phyloP scores from a whole-genome alignment of 2,329 filamentous ascomycete species.

The Diaporthe caulivora region DNA sequence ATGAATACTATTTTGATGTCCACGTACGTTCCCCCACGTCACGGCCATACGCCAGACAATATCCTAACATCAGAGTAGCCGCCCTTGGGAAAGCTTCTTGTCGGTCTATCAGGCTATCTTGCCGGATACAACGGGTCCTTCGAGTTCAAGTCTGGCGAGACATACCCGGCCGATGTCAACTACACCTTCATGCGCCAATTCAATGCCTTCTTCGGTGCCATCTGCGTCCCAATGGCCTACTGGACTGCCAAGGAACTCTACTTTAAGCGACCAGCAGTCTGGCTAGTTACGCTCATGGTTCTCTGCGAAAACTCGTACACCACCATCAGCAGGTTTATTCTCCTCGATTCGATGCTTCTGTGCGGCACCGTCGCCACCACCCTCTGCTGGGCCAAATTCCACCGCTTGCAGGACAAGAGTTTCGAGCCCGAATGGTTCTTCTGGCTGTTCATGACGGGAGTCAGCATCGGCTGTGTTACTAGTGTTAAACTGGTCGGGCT shows the following conservation, averaged over 20 bases:
- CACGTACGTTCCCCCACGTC: constrained; percentile 47
- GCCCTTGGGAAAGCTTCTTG: constrained; percentile 97
- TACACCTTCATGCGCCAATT: constrained; percentile 99
- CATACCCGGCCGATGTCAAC: constrained; percentile 92
- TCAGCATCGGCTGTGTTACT: constrained; percentile 97
- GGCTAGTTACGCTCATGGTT: constrained; percentile 96
- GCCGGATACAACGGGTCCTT: constrained; percentile 99
- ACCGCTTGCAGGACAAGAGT: constrained; percentile 85
- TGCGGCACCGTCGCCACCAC: constrained; percentile 99
- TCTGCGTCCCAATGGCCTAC: constrained; percentile 94
- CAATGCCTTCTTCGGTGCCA: constrained; percentile 93
- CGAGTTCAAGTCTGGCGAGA: constrained; percentile 99
- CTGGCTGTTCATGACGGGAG: constrained; percentile 92
- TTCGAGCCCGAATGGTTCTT: constrained; percentile 94
- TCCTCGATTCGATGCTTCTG: constrained; percentile 97
- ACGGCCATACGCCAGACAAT: neutral
- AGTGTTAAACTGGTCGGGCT: constrained; percentile 99
- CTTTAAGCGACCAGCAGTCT: constrained; percentile 87
- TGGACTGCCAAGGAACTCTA: constrained; percentile 93
- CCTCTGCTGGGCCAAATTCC: constrained; percentile 97
- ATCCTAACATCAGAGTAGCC: constrained; percentile 65
- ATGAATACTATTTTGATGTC: constrained; percentile 97
- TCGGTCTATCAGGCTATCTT: constrained; percentile 94
- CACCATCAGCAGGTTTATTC: constrained; percentile 97
- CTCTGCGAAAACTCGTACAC: constrained; percentile 99